These are phyloP conservation scores for Buxus sempervirens DNA, from an alignment of 164 flowering plant genomes.

Conservation along the genomic window DNA sequence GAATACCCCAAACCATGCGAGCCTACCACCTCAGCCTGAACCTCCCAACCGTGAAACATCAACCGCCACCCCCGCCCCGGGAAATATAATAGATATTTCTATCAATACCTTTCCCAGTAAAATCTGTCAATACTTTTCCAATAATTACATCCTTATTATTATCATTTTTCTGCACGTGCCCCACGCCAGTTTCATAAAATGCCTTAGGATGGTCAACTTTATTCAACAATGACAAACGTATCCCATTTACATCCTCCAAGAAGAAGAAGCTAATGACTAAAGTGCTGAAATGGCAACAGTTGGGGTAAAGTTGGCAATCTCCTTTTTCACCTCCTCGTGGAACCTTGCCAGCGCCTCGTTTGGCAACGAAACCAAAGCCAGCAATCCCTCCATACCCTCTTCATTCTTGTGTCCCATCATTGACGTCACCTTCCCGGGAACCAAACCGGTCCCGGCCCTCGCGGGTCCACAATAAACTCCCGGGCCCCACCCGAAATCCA, in stretches of 20 bases:
- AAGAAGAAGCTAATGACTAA: background rate
- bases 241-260: background rate
- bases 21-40: too few relatives aligned
- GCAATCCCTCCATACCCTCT: slow-evolving; percentile 19
- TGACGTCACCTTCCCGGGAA: slow-evolving; percentile 24
- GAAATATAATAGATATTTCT: too few relatives aligned
- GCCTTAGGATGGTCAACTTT: too few relatives aligned
- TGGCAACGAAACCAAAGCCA: slow-evolving; percentile 25
- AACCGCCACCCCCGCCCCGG: too few relatives aligned
- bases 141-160: too few relatives aligned
- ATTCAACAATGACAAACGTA: background rate
- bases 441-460: slow-evolving; percentile 19
- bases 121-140: too few relatives aligned
- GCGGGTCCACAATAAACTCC: slow-evolving; percentile 23
- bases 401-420: slow-evolving; percentile 16
- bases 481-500: slow-evolving; percentile 32
- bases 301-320: background rate
- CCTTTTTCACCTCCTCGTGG: slow-evolving; percentile 15
- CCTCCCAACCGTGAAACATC: too few relatives aligned
- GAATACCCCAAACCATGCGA: too few relatives aligned
- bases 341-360: slow-evolving; percentile 16
- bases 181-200: too few relatives aligned
- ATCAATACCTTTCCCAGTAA: too few relatives aligned
- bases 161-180: too few relatives aligned
- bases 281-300: background rate